Evolutionary conservation across 108 stramenopile genomes (phyloP).

Genomic region (Aurantiochytrium sp.): DNA sequence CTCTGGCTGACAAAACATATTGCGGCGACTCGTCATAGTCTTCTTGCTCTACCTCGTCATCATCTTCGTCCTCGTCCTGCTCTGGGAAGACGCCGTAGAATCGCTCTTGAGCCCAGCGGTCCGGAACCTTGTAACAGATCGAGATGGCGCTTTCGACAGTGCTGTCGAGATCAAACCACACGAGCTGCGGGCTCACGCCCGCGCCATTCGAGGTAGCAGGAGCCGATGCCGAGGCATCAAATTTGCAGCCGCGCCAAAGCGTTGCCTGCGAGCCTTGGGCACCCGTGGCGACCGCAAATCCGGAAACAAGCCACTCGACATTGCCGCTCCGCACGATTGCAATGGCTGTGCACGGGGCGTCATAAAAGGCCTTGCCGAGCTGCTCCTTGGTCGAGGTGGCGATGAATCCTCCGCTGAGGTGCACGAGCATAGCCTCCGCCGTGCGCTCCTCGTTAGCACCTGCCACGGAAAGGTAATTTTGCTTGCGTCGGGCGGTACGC

Average conservation of each 20-base stretch:
- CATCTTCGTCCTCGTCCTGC: background rate
- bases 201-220: background rate
- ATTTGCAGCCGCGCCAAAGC: background rate
- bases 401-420: background rate
- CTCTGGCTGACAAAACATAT: background rate
- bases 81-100: background rate
- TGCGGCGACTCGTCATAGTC: constrained; percentile 2
- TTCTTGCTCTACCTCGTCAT: background rate
- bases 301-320: background rate
- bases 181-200: background rate
- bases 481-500: background rate
- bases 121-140: background rate
- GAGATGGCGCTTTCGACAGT: background rate
- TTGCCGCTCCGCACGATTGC: constrained; percentile 1
- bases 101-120: background rate
- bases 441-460: background rate
- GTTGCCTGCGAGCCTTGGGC: background rate
- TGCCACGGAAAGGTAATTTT: background rate
- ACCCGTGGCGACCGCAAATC: background rate
- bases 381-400: background rate
- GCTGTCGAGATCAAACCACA: background rate
- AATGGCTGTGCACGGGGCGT: background rate
- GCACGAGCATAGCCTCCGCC: background rate
- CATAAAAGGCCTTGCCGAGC: background rate
- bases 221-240: background rate